Evolutionary conservation across 1,139 yeast species (phyloP), one percentile per base, ranked within the genome.

Genomic region (Debaryomycetaceae sp.): DNA sequence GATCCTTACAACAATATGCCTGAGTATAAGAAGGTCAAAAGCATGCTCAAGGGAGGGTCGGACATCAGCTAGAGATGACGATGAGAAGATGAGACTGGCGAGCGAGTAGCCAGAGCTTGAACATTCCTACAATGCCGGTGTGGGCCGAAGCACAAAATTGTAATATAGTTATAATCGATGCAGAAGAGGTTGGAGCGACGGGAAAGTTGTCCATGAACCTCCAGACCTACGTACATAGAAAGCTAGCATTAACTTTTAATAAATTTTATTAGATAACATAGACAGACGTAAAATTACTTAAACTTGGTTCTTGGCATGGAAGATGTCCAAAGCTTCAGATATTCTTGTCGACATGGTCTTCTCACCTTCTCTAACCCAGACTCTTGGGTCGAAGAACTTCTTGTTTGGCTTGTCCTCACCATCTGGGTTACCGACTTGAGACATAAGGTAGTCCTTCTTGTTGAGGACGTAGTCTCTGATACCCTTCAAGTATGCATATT

Each of bases 331-430:
- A 65, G 96, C 95, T 71, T 84, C 86, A 53, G 84, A 58, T 65
- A 95, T 80, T 83, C 97, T 88, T 58, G 72, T 76, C 57, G 83
- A 61, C 98, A 93, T 93, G 70, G 98, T 90, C 91, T 90, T 89
- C 81, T 93, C 99, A 81, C 99, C 99, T 77, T 91, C 98, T 83
- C 99, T 91, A 59, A 93, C 97, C 99, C 99, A 93, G 75, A 91
- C 98, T 85, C 99, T 93, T 78, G 99, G 99, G 79, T 93, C 99
- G 70, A 89, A 93, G 89, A 76, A 90, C 80, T 91, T 91, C 90
- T 91, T 91, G 87, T 87, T 87, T 79, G 99, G 99, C 82, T 90
- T 88, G 78, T 93, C 98, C 46, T 78, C 95, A 72, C 98, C 99
- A 29, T 93, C 97, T 76, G 99, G 99, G 95, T 93, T 93, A 76